phyloP scores from a whole-genome alignment of 176 grass and related monocot genomes.

The Canna indica region DNA sequence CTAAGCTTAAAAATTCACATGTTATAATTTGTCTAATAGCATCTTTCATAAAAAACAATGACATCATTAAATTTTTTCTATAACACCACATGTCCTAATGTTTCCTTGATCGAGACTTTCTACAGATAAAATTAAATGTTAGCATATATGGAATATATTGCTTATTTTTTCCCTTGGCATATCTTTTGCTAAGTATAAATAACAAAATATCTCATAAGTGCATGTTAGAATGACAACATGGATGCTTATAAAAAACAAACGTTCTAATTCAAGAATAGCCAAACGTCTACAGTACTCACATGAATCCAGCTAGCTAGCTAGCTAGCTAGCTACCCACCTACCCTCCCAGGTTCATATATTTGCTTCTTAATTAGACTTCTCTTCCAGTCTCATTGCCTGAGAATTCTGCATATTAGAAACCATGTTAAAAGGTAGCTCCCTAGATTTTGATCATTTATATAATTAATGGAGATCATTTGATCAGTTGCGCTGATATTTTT shows the following conservation, averaged over 20 bases:
- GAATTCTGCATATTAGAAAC: background rate
- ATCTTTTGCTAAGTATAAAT: too few relatives aligned
- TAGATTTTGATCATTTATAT: background rate
- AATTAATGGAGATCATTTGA: too few relatives aligned
- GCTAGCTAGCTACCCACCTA: constrained; percentile 1
- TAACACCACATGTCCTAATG: too few relatives aligned
- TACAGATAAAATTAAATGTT: background rate
- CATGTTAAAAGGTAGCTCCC: background rate
- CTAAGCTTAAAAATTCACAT: too few relatives aligned
- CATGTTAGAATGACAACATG: background rate
- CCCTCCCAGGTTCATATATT: background rate
- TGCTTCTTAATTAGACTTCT: too few relatives aligned
- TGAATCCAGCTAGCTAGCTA: constrained; percentile 6
- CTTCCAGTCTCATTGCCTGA: too few relatives aligned
- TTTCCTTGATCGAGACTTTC: background rate
- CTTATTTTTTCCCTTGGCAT: background rate
- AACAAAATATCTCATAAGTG: background rate
- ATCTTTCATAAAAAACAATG: too few relatives aligned
- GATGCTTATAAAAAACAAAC: background rate
- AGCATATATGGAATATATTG: background rate
- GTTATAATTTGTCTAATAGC: too few relatives aligned
- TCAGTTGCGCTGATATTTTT: background rate
- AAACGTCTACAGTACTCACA: background rate
- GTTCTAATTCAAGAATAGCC: background rate
- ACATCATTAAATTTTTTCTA: too few relatives aligned